Evolutionary conservation across 2,329 filamentous ascomycete species (phyloP), one percentile per base, ranked within the genome.

Genomic region (Calonectria pseudoreteaudii): DNA sequence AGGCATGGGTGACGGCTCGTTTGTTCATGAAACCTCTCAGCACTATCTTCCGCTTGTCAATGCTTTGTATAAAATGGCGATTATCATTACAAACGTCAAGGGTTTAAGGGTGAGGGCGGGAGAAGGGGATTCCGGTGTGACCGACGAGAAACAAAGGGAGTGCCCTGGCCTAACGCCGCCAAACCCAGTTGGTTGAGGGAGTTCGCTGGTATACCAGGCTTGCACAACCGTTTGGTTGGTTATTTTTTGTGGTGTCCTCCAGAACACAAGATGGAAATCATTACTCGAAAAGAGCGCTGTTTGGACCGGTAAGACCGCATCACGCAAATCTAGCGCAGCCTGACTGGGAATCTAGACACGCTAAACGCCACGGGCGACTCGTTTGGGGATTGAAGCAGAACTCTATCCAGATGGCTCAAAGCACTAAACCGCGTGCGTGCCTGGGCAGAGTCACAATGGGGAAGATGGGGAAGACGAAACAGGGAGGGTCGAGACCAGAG

Each of bases 361-460:
- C 70, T 68, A 47, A 28, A 38, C 28, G 36, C 66, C 34, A 64
- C 28, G 50, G 66, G 66, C 64, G 44, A 49, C 77, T 77, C 64
- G 8, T 73, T 78, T 74, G 31, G 76, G 76, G 38, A 77, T 76
- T 75, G 71, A 58, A 62, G 74, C 31, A 73, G 66, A 79, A 79
- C 77, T 72, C 78, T 79, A 79, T 72, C 66, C 74, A 71, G 34
- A 72, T 75, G 70, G 66, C 68, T 68, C 75, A 31, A 74, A 60
- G 66, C 73, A 75, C 76, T 73, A 74, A 77, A 38, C 76, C 28
- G 62, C 41, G 31, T 69, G 18, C n/a, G 67, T 74, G 49, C 66
- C 68, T 70, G 49, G 23, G 31, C 34, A 71, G 68, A 52, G 69
- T 71, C 41, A 69, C 52, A 76, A 60, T 44, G 69, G 47, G 38